Percentiles rank a stretch among this genome's conserved stretches.
Evolutionary conservation across 495 filamentous ascomycete genomes (phyloP).

Genomic region (Podospora pseudoanserina): DNA sequence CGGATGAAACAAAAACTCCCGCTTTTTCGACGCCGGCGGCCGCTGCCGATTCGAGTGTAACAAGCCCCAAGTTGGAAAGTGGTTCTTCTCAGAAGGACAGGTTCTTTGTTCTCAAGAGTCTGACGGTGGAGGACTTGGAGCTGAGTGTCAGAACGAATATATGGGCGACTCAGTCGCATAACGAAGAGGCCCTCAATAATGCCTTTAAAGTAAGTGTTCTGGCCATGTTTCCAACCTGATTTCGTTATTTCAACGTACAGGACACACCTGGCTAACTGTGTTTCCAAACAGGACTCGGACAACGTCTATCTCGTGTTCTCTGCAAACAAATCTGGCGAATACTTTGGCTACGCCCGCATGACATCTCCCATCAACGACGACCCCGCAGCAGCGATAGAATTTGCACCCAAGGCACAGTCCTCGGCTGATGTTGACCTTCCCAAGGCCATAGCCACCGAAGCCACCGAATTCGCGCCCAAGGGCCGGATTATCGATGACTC

Average conservation of each 20-base stretch:
- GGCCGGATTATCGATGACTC: conserved; percentile 93
- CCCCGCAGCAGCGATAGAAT: conserved; percentile 62
- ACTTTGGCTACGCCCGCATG: conserved; percentile 96
- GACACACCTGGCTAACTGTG: background rate
- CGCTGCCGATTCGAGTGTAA: background rate
- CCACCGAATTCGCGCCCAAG: conserved; percentile 74
- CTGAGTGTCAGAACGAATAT: conserved; percentile 80
- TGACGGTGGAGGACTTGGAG: conserved; percentile 92
- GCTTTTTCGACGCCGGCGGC: background rate
- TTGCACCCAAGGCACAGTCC: conserved; percentile 55
- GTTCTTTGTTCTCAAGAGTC: conserved; percentile 91
- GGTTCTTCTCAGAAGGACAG: conserved; percentile 53
- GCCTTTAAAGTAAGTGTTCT: conserved; percentile 67
- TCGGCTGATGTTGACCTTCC: conserved; percentile 61
- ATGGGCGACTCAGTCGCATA: conserved; percentile 95
- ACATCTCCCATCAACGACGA: conserved; percentile 77
- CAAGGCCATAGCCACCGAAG: conserved; percentile 70
- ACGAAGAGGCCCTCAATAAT: conserved; percentile 76
- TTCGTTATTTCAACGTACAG: background rate
- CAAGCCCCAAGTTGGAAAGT: conserved; percentile 18
- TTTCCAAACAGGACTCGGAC: conserved; percentile 59
- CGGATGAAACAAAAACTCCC: background rate
- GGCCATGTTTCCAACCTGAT: background rate
- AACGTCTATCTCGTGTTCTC: conserved; percentile 97
- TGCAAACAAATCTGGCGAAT: conserved; percentile 96